phyloP scores from a whole-genome alignment of 2,329 filamentous ascomycete species.

The Colletotrichum camelliae region DNA sequence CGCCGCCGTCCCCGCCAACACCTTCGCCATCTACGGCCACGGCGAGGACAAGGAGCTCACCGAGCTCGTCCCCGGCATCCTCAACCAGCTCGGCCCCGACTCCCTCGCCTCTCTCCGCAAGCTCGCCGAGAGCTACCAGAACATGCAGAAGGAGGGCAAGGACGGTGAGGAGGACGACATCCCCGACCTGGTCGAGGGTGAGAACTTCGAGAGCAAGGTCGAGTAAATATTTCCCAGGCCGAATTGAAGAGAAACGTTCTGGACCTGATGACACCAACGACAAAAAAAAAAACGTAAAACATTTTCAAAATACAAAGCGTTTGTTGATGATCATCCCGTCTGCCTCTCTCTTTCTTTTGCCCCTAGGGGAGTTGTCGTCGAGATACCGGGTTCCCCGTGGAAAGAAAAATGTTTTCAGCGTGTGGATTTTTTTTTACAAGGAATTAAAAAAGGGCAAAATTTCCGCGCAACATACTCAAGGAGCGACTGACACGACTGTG shows the following conservation, averaged over 20 bases:
- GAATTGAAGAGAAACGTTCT: neutral
- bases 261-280: neutral
- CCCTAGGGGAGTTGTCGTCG: neutral
- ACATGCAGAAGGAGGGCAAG: conserved; percentile 93
- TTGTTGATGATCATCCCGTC: neutral
- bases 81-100: conserved; percentile 99
- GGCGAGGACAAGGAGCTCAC: conserved; percentile 99
- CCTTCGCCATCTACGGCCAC: conserved; percentile 98
- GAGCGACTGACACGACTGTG: neutral
- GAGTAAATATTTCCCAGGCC: conserved; percentile 64
- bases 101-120: conserved; percentile 97
- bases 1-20: conserved; percentile 96
- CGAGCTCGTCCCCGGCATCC: conserved; percentile 97
- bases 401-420: neutral
- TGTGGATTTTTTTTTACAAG: neutral
- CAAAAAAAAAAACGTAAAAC: conserved; percentile 24
- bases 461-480: neutral
- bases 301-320: neutral
- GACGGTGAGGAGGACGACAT: conserved; percentile 89
- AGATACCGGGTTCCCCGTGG: neutral
- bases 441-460: conserved; percentile 25
- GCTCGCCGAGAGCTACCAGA: conserved; percentile 99
- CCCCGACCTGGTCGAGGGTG: conserved; percentile 93
- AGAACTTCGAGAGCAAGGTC: conserved; percentile 98
- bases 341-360: neutral